Conservation (phyloP, 345 rosid species). For the Salix viminalis region DNA sequence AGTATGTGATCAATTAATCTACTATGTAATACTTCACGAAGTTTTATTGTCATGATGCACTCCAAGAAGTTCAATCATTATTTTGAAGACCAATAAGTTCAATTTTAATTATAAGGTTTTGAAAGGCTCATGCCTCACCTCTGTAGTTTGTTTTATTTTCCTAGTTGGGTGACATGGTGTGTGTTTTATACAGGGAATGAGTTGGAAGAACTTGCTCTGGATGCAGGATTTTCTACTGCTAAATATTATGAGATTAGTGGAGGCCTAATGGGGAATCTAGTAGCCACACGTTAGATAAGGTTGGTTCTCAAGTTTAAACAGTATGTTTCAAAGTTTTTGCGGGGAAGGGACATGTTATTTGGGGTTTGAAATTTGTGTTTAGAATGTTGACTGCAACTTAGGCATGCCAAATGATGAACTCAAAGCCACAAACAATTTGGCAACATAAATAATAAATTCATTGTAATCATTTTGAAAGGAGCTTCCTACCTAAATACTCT, state of each 20-base stretch:
- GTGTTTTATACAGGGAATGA: slow-evolving; percentile 50
- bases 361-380: neutral
- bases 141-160: neutral
- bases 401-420: neutral
- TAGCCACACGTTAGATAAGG: slow-evolving; percentile 44
- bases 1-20: no score
- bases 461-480: neutral
- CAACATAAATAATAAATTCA: neutral
- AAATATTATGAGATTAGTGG: slow-evolving; percentile 63
- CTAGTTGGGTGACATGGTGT: neutral
- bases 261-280: slow-evolving; percentile 83
- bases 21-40: no score
- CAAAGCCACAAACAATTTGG: neutral
- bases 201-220: slow-evolving; percentile 67
- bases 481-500: neutral
- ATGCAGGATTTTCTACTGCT: slow-evolving; percentile 69
- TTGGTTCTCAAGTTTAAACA: neutral
- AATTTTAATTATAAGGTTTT: neutral
- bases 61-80: no score
- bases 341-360: neutral
- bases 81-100: no score
- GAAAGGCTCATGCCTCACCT: neutral
- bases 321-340: neutral
- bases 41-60: no score
- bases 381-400: neutral